phyloP scores from a whole-genome alignment of 495 filamentous ascomycete genomes.

The Penicillium tannophilum region DNA sequence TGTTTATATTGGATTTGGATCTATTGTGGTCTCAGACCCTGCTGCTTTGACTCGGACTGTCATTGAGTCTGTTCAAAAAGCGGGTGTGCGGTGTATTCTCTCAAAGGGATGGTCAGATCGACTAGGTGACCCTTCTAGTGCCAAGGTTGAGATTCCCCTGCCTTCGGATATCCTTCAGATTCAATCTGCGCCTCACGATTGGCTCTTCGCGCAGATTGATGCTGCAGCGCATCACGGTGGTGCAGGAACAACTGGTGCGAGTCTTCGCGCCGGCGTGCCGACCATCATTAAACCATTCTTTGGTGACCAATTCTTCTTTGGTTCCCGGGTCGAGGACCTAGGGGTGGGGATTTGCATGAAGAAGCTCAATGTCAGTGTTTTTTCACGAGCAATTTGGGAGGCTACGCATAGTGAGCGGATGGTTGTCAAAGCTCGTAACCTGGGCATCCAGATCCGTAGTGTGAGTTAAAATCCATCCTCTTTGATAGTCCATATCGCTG shows the following conservation, averaged over 20 bases:
- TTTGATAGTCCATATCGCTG: background rate
- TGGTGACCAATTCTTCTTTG: slow-evolving; percentile 97
- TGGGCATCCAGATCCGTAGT: slow-evolving; percentile 85
- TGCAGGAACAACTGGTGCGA: slow-evolving; percentile 93
- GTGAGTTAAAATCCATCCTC: slow-evolving; percentile 49
- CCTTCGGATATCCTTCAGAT: slow-evolving; percentile 85
- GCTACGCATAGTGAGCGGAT: slow-evolving; percentile 85
- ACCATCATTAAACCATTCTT: slow-evolving; percentile 98
- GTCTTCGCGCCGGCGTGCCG: slow-evolving; percentile 85
- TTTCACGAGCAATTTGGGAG: slow-evolving; percentile 88
- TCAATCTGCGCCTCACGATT: slow-evolving; percentile 91
- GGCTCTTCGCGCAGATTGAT: slow-evolving; percentile 93
- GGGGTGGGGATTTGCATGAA: slow-evolving; percentile 90
- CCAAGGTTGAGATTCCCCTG: slow-evolving; percentile 67
- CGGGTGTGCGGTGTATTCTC: slow-evolving; percentile 91
- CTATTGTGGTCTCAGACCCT: slow-evolving; percentile 91
- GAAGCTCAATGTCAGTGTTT: slow-evolving; percentile 80
- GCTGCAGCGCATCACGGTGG: slow-evolving; percentile 94
- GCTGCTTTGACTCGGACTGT: slow-evolving; percentile 85
- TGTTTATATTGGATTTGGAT: slow-evolving; percentile 96
- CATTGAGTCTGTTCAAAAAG: slow-evolving; percentile 86
- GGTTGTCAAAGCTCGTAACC: slow-evolving; percentile 76
- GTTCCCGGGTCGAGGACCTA: slow-evolving; percentile 82
- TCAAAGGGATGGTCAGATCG: slow-evolving; percentile 99
- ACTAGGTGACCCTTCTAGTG: slow-evolving; percentile 60